These are phyloP conservation scores for Volvariella surrecta DNA, from an alignment of 1,284 basidiomycete genomes.

Conservation along the genomic window DNA sequence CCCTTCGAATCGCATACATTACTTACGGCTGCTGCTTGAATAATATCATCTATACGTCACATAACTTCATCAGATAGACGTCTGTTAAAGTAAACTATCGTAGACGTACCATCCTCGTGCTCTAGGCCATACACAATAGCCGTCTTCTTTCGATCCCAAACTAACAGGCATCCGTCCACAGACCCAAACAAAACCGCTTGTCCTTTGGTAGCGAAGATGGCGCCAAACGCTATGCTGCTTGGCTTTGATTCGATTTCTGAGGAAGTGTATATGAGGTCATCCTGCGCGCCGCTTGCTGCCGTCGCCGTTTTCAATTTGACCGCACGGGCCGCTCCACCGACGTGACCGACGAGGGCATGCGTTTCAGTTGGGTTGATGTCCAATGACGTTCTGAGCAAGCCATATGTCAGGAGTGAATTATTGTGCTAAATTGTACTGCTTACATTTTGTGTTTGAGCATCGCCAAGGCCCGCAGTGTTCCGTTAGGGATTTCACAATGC, in stretches of 20 bases:
- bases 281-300: constrained; percentile 16
- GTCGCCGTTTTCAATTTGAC: constrained; percentile 39
- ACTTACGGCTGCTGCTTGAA: constrained; percentile 50
- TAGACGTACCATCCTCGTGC: constrained; percentile 41
- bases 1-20: background rate
- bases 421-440: no score
- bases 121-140: constrained; percentile 46
- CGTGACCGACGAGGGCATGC: constrained; percentile 43
- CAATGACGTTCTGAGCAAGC: constrained; percentile 34
- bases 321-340: constrained; percentile 37
- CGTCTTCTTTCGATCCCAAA: constrained; percentile 50
- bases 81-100: constrained; percentile 1
- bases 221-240: constrained; percentile 28
- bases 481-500: constrained; percentile 56
- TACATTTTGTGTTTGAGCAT: constrained; percentile 52
- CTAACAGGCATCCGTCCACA: constrained; percentile 40
- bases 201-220: constrained; percentile 40
- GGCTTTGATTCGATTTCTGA: constrained; percentile 25
- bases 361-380: constrained; percentile 37
- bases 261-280: constrained; percentile 42
- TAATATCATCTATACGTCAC: constrained; percentile 32
- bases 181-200: constrained; percentile 47
- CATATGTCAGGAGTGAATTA: constrained; percentile 6
- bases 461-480: constrained; percentile 45
- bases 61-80: constrained; percentile 10